These are phyloP conservation scores for Hydnomerulius pinastri DNA, from an alignment of 768 basidiomycete species.

Conservation along the genomic window DNA sequence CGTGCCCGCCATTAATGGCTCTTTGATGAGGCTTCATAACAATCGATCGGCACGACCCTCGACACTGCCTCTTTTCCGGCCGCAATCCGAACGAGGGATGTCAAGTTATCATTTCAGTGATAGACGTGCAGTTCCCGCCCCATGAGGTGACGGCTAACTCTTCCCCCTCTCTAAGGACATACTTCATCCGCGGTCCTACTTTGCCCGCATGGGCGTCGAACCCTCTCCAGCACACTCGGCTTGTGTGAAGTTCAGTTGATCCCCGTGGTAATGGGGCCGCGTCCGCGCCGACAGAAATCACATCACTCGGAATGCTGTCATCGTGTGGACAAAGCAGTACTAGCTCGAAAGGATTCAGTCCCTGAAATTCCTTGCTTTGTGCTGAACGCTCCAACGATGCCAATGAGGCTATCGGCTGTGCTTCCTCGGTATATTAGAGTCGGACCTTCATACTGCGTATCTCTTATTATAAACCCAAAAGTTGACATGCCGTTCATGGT, in stretches of 20 bases:
- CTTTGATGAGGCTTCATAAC: constrained; percentile 3
- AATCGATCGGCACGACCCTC: constrained; percentile 5
- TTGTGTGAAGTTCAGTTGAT: constrained; percentile 22
- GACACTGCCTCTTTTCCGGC: constrained; percentile 17
- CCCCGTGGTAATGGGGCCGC: constrained; percentile 26
- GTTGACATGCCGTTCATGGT: constrained; percentile 19
- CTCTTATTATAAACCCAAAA: constrained; percentile 19
- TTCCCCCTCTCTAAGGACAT: constrained; percentile 13
- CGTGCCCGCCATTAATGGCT: neutral
- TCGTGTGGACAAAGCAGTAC: constrained; percentile 16
- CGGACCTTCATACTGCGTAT: constrained; percentile 16
- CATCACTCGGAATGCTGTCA: constrained; percentile 32
- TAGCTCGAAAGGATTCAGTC: constrained; percentile 16
- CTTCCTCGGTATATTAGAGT: constrained; percentile 13
- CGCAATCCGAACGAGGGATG: constrained; percentile 1
- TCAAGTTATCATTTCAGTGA: constrained; percentile 8
- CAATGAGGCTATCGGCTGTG: constrained; percentile 31
- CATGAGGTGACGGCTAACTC: constrained; percentile 2
- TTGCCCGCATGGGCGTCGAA: constrained; percentile 2
- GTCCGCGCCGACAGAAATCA: constrained; percentile 12
- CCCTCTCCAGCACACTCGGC: constrained; percentile 21
- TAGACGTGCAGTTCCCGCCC: constrained; percentile 4
- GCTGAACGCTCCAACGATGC: constrained; percentile 9
- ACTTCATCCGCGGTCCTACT: constrained; percentile 9
- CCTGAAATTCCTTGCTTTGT: constrained; percentile 26